A percentile compares a stretch with the other conserved stretches of the same genome.
These are phyloP conservation scores for Knufia petricola DNA, from an alignment of 2,329 filamentous ascomycete species.

Conservation along the genomic window DNA sequence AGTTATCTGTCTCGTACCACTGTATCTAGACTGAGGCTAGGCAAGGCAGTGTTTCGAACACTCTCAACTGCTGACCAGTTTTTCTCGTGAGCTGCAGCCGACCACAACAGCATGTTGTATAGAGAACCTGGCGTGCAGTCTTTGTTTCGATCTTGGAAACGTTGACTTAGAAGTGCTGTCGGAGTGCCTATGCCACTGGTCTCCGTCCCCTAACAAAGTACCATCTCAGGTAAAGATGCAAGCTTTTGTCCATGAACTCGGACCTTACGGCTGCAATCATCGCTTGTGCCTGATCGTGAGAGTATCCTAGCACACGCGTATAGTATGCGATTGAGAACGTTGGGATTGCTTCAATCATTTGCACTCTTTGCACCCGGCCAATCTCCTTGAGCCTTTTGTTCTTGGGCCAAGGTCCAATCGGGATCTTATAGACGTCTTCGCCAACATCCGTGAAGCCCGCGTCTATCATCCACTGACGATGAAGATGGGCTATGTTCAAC, in stretches of 20 bases:
- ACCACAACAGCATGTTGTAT: too few relatives aligned
- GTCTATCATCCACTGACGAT: slow-evolving; percentile 15
- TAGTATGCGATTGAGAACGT: slow-evolving; percentile 31
- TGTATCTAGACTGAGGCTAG: too few relatives aligned
- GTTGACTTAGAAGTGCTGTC: too few relatives aligned
- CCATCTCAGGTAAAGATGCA: slow-evolving; percentile 29
- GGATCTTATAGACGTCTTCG: slow-evolving; percentile 23
- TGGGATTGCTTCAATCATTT: slow-evolving; percentile 30
- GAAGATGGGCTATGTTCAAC: slow-evolving; percentile 25
- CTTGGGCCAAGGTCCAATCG: slow-evolving; percentile 25
- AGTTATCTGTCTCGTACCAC: too few relatives aligned
- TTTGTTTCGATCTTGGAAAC: too few relatives aligned
- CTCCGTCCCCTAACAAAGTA: slow-evolving; percentile 12
- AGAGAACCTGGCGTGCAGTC: too few relatives aligned
- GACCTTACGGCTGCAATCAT: slow-evolving; percentile 30
- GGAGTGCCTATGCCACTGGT: background rate
- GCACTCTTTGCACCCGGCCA: slow-evolving; percentile 23
- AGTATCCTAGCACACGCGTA: slow-evolving; percentile 32
- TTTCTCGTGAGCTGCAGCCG: too few relatives aligned
- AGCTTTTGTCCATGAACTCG: slow-evolving; percentile 26
- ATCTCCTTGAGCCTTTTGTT: slow-evolving; percentile 24
- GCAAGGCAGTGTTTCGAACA: too few relatives aligned
- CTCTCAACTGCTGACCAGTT: too few relatives aligned
- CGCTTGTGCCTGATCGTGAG: slow-evolving; percentile 28
- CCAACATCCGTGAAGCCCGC: slow-evolving; percentile 24